These are phyloP conservation scores for Stentor coeruleus DNA, from an alignment of 73 alveolate species.

Conservation along the genomic window DNA sequence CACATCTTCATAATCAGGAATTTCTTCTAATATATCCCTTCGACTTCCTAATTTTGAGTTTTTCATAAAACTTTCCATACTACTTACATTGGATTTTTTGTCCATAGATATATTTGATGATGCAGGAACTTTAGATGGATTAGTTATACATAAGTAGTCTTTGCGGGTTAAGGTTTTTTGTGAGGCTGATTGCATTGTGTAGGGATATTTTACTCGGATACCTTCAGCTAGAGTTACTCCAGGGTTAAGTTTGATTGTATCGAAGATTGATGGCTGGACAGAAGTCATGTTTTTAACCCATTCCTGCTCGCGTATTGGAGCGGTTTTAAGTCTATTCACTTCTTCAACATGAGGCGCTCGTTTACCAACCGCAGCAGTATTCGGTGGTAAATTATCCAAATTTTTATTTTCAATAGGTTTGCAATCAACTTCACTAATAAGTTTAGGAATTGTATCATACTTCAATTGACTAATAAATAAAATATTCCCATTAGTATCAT, in stretches of 20 bases:
- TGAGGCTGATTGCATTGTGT: not conserved
- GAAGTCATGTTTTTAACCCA: constrained; percentile 16
- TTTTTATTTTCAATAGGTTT: not conserved
- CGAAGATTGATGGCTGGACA: not conserved
- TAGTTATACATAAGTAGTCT: not conserved
- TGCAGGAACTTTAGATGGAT: not conserved
- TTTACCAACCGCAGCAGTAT: not conserved
- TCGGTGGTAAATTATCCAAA: not conserved
- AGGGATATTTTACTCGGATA: not conserved
- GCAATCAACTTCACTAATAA: not conserved
- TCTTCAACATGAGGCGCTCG: not conserved
- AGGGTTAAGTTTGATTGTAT: not conserved
- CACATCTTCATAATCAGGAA: constrained; percentile 10
- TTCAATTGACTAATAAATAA: not conserved
- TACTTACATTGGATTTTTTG: not conserved
- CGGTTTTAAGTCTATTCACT: not conserved
- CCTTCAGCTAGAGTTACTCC: constrained; percentile 11
- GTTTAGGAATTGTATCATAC: constrained; percentile 20
- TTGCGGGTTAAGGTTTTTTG: not conserved
- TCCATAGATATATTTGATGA: not conserved
- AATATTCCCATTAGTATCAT: not conserved
- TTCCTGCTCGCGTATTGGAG: constrained; percentile 13
- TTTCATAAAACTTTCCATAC: not conserved
- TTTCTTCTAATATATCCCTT: not conserved
- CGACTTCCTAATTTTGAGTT: not conserved